phyloP scores from a whole-genome alignment of 805 yeast species.

The Yarrowia deformans region DNA sequence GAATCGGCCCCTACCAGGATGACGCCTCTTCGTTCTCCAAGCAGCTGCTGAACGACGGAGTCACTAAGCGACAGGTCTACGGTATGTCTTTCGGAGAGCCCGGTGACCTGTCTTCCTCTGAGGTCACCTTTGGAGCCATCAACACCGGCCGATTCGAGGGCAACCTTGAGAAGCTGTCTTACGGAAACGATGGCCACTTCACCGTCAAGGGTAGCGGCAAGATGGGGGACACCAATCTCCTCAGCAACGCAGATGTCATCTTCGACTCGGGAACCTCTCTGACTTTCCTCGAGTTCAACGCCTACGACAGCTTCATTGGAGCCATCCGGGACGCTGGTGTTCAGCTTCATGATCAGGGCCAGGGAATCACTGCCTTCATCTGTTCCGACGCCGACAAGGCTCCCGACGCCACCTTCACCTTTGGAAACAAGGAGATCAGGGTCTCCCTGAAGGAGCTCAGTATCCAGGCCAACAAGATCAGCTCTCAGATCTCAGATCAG shows the following conservation, averaged over 20 bases:
- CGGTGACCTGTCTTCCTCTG: constrained; percentile 37
- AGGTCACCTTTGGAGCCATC: constrained; percentile 23
- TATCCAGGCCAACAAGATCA: background rate
- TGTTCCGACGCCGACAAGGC: background rate
- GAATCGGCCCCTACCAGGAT: background rate
- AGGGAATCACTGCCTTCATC: background rate
- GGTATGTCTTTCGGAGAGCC: constrained; percentile 12
- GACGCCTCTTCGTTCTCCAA: constrained; percentile 6
- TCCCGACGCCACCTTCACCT: background rate
- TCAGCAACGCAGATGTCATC: background rate
- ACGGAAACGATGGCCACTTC: background rate
- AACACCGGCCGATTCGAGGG: constrained; percentile 20
- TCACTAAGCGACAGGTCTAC: constrained; percentile 20
- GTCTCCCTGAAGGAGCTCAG: background rate
- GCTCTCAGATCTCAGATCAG: background rate
- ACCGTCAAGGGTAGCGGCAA: constrained; percentile 5
- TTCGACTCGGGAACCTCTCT: constrained; percentile 28
- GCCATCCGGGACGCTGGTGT: background rate
- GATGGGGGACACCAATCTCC: background rate
- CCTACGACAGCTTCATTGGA: background rate
- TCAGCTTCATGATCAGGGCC: background rate
- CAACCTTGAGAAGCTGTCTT: constrained; percentile 9
- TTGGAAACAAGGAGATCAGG: constrained; percentile 18
- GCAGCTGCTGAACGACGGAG: background rate
- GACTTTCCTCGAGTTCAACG: constrained; percentile 7